Evolutionary conservation across 441 rosid species (phyloP), one percentile per base, ranked within the genome.

Genomic region (Corymbia citriodora): DNA sequence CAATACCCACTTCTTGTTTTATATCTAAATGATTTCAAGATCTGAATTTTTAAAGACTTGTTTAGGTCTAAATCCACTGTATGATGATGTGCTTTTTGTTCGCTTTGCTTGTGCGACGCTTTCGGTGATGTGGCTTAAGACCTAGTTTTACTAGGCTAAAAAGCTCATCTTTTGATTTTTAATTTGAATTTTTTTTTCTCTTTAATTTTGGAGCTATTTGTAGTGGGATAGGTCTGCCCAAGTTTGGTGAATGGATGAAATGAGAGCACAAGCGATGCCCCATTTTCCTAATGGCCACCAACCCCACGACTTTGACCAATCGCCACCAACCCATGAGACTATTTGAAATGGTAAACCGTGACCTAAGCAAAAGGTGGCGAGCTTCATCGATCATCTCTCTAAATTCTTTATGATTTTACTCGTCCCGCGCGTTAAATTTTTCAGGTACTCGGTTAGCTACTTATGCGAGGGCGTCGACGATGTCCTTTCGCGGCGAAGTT

Each of bases 81-180:
- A 13, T 40, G n/a, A 23, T 23, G 45, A 23, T 6, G 6, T 45
- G n/a, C 18, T 7, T 45, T 45, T 8, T 10, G 85, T 45, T 40
- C 14, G 29, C 52, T 23, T 79, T 12, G 85, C 49, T 7, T 12
- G 15, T 48, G 17, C 12, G 85, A 79, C 10, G n/a, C 14, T 23
- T 23, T 59, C 7, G 3, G 23, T 59, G 14, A 59, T 1, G 65
- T 59, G 85, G n/a, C 21, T 74, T 23, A 7, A 3, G 52, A 74
- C 83, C 52, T 12, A 3, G 16, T 40, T 74, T 11, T 36, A 36
- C 3, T 72, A 18, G 29, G 29, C 6, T 36, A 23, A 23, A 23
- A 16, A 40, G 4, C 12, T 40, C 4, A 4, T 7, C 40, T 36
- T 0, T 19, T 21, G 1, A 7, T 13, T 74, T 8, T 23, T 0